Evolutionary conservation across 768 basidiomycete species (phyloP).

Genomic region (Lactarius tabidus): DNA sequence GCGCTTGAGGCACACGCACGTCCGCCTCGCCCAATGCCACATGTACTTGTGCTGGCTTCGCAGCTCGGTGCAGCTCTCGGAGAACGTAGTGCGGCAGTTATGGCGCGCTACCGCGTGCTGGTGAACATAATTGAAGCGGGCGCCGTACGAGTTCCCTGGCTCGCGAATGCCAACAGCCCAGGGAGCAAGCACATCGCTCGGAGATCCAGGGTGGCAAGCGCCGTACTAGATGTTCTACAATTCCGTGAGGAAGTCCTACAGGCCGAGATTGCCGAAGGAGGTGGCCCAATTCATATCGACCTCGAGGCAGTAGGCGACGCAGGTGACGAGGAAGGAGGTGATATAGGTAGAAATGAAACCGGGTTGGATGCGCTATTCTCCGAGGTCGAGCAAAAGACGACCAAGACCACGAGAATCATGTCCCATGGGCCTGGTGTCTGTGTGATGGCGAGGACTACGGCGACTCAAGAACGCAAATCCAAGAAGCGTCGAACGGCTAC

Average conservation of each 20-base stretch:
- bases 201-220: constrained; percentile 60
- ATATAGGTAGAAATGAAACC: background rate
- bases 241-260: constrained; percentile 62
- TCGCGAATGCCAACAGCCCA: constrained; percentile 44
- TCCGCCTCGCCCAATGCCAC: constrained; percentile 19
- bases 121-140: constrained; percentile 57
- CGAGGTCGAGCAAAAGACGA: constrained; percentile 2
- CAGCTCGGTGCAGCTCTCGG: constrained; percentile 46
- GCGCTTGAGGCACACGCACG: constrained; percentile 65
- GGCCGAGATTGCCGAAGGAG: constrained; percentile 35
- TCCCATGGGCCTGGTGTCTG: background rate
- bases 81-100: constrained; percentile 56
- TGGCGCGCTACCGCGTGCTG: constrained; percentile 64
- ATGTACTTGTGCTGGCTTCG: constrained; percentile 29
- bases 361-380: constrained; percentile 10
- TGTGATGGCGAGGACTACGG: background rate
- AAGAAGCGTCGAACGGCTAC: constrained; percentile 35
- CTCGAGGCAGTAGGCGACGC: constrained; percentile 33
- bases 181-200: constrained; percentile 44
- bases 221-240: constrained; percentile 63
- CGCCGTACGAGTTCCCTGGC: constrained; percentile 69
- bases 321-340: constrained; percentile 25
- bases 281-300: constrained; percentile 39
- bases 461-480: constrained; percentile 29
- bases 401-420: background rate